A percentile compares a stretch with the other conserved stretches of the same genome.
phyloP scores from a whole-genome alignment of 768 basidiomycete genomes.

The Pisolithus marmoratus region DNA sequence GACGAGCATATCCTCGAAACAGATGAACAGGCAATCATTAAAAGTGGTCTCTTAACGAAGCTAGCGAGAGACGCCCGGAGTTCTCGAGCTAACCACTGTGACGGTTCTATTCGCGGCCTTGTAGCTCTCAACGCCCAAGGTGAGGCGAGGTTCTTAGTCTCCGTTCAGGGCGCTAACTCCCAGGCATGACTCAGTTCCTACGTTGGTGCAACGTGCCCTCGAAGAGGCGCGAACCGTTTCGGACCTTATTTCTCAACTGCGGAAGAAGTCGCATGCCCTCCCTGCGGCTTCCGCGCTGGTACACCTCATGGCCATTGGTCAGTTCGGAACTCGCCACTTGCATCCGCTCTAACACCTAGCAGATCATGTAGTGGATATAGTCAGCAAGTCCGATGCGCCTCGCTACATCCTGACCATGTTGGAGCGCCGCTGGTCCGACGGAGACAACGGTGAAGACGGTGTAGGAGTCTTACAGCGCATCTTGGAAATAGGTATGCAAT shows the following conservation, averaged over 20 bases:
- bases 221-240: constrained; percentile 8
- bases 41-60: constrained; percentile 4
- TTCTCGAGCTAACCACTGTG: constrained; percentile 4
- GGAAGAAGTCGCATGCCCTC: constrained; percentile 12
- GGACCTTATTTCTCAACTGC: constrained; percentile 13
- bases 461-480: constrained; percentile 13
- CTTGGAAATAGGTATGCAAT: constrained; percentile 16
- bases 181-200: not conserved
- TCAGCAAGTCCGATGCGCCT: constrained; percentile 1
- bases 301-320: constrained; percentile 15
- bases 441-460: constrained; percentile 20
- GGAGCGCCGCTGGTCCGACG: constrained; percentile 24
- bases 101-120: constrained; percentile 15
- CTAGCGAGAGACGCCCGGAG: constrained; percentile 14
- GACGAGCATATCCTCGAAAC: not conserved
- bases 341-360: not conserved
- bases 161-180: not conserved
- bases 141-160: not conserved
- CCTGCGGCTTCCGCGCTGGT: constrained; percentile 15
- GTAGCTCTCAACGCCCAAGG: constrained; percentile 11
- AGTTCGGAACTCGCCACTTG: not conserved
- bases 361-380: constrained; percentile 16
- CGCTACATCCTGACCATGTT: constrained; percentile 16
- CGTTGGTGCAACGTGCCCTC: constrained; percentile 12
- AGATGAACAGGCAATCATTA: not conserved